Base-by-base conservation (phyloP, 1,284 basidiomycete species). In the Boletus sp. region DNA sequence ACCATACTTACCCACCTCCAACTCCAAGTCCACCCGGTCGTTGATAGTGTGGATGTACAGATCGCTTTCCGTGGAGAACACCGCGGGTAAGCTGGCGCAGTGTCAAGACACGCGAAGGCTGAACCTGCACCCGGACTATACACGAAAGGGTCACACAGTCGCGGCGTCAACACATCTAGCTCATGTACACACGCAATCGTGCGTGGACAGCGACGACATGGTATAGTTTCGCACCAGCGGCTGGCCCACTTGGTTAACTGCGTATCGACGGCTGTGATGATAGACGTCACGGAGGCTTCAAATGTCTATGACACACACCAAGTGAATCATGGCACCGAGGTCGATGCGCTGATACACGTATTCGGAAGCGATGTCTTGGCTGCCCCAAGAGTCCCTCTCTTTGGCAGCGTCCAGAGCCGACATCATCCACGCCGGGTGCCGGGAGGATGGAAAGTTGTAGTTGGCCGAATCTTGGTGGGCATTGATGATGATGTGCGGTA, bases 301-400 rank as follows among this genome's bases (percentile, higher is more conserved):
- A 26, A 12, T 10, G 25, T 26, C 9, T 26, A 14, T 5, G 14
- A 19, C 65, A 84, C 85, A 29, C 30, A 57, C 56, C 27, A 57
- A 57, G 73, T 88, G 86, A 56, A 89, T 82, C 92, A 95, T 94
- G 40, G 88, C 91, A 57, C 83, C 71, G 47, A 96, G 87, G 58
- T 86, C 81, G 45, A 78, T 77, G 13, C 69, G 72, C 44, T 75
- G 72, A 20, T 72, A 65, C 60, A 81, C 81, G 66, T 96, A 97
- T 49, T 79, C 75, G 56, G 78, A 75, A 16, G 89, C 93, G 41
- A 98, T 80, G 6, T 91, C 93, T 67, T 95, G 91, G 39, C 88
- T 91, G 30, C 94, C 94, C 44, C 97, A 81, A 34, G 97, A 78
- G 16, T 94, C 94, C 29, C 84, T 88, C 73, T 95, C 92, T 73